Conservation (phyloP, 1,139 yeast genomes). For the Saccharomyces uvarum region DNA sequence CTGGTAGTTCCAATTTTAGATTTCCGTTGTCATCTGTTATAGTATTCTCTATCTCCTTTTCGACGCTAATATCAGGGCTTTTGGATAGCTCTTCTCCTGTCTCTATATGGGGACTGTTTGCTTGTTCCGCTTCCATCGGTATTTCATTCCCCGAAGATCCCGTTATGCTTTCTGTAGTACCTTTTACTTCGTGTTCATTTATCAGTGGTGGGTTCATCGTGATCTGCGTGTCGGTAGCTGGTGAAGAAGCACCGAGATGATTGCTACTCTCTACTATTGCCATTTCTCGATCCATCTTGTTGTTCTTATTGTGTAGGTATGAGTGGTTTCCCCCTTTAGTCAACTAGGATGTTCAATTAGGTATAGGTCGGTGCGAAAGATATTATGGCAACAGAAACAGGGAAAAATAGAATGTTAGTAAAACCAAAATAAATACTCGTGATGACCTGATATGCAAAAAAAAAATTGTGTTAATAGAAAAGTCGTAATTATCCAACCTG, state of each 20-base stretch:
- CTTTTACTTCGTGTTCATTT: background rate
- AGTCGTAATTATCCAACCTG: background rate
- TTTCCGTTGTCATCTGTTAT: conserved; percentile 3
- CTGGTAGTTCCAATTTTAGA: conserved; percentile 15
- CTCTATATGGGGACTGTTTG: background rate
- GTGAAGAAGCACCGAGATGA: background rate
- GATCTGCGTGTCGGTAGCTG: background rate
- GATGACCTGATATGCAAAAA: background rate
- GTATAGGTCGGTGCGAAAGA: background rate
- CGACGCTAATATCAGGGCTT: background rate
- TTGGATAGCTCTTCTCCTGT: background rate
- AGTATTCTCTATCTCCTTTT: background rate
- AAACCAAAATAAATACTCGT: background rate
- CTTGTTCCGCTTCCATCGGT: background rate
- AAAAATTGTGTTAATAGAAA: background rate
- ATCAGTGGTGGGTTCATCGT: background rate
- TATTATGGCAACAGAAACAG: background rate
- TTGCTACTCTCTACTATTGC: background rate
- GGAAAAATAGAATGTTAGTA: background rate
- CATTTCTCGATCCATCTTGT: background rate
- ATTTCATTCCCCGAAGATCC: background rate
- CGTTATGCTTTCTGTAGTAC: background rate
- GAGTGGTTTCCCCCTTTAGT: background rate
- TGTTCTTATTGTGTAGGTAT: background rate
- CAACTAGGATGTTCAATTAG: background rate